These are phyloP conservation scores for Leccinum incarnatum DNA, from an alignment of 768 basidiomycete species.

Conservation along the genomic window DNA sequence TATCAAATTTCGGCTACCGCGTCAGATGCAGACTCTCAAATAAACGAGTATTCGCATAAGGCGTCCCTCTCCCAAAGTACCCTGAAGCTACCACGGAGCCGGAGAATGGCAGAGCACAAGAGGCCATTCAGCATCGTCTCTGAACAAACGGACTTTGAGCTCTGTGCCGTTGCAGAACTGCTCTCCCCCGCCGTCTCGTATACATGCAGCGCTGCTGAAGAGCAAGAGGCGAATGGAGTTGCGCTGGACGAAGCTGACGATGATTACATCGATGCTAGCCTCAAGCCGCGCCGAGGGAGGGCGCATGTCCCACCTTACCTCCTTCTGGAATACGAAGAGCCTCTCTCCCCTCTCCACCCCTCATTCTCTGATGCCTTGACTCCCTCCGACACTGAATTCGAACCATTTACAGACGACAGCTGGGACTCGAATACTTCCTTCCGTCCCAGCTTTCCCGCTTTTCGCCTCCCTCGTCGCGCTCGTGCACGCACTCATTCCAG, in stretches of 20 bases:
- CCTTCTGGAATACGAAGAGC: conserved; percentile 33
- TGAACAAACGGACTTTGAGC: conserved; percentile 46
- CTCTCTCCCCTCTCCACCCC: conserved; percentile 25
- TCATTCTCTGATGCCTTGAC: conserved; percentile 17
- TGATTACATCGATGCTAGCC: conserved; percentile 28
- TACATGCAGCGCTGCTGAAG: conserved; percentile 20
- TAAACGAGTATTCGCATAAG: conserved; percentile 21
- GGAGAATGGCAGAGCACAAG: conserved; percentile 25
- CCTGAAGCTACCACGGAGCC: conserved; percentile 18
- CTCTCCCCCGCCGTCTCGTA: conserved; percentile 37
- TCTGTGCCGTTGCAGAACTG: conserved; percentile 49
- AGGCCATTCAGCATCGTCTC: conserved; percentile 46
- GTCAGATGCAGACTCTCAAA: conserved; percentile 12
- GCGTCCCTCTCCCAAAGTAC: conserved; percentile 26
- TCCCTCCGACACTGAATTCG: conserved; percentile 37
- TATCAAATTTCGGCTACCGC: conserved; percentile 13
- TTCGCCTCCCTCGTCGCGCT: conserved; percentile 35
- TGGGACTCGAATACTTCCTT: conserved; percentile 22
- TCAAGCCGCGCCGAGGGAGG: conserved; percentile 17
- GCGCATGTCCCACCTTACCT: conserved; percentile 18
- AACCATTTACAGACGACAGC: conserved; percentile 29
- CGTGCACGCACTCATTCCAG: conserved; percentile 28
- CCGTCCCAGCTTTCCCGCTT: conserved; percentile 20
- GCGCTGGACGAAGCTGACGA: conserved; percentile 30
- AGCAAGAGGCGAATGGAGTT: conserved; percentile 21